A percentile compares a stretch with the other conserved stretches of the same genome.
Conservation (phyloP, 1,284 basidiomycete species). For the Cryptococcus floricola region DNA sequence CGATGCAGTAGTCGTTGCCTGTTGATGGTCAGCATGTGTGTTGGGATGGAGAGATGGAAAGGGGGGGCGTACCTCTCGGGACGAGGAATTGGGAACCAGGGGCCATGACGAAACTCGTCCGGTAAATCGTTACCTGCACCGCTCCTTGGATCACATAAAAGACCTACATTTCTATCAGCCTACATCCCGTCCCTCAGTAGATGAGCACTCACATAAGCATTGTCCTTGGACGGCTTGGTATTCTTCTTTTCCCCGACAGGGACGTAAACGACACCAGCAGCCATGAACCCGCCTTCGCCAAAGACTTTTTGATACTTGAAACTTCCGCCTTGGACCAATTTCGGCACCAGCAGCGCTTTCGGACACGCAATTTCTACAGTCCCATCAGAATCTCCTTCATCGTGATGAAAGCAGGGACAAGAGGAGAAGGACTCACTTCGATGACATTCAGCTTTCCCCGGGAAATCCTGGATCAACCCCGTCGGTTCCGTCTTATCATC, state of each 20-base stretch:
- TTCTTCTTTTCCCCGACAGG: constrained; percentile 76
- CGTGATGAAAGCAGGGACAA: background rate
- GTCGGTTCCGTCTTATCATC: constrained; percentile 71
- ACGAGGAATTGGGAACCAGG: constrained; percentile 85
- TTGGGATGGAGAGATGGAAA: background rate
- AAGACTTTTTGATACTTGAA: constrained; percentile 95
- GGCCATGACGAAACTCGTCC: constrained; percentile 70
- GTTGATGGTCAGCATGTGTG: background rate
- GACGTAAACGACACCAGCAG: constrained; percentile 80
- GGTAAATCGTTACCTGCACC: constrained; percentile 76
- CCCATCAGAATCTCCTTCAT: background rate
- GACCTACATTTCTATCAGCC: constrained; percentile 55
- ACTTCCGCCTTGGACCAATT: constrained; percentile 55
- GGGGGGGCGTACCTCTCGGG: constrained; percentile 66
- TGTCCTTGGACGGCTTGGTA: constrained; percentile 84
- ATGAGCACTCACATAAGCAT: constrained; percentile 72
- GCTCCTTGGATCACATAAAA: constrained; percentile 86
- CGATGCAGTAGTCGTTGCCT: constrained; percentile 88
- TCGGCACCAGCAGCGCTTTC: constrained; percentile 59
- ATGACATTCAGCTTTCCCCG: constrained; percentile 58
- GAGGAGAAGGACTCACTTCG: constrained; percentile 59
- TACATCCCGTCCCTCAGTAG: background rate
- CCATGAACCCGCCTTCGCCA: constrained; percentile 84
- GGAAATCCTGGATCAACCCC: constrained; percentile 68
- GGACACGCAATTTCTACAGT: constrained; percentile 68